Percentiles rank a stretch among this genome's conserved stretches.
phyloP scores from a whole-genome alignment of 2,329 filamentous ascomycete genomes.

The Sphaerostilbella broomeana region DNA sequence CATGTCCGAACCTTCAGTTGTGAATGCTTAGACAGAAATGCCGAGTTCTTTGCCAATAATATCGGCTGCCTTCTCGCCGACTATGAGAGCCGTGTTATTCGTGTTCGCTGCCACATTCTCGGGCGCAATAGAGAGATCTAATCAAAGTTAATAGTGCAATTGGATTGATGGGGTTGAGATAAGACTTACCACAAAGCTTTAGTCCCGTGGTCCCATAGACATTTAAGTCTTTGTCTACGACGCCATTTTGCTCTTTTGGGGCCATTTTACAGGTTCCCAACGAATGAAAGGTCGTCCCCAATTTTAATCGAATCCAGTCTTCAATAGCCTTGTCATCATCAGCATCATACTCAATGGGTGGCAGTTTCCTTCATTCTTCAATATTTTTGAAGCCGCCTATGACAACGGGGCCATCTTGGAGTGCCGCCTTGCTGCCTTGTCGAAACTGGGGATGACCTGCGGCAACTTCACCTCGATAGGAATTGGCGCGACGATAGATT shows the following conservation, averaged over 20 bases:
- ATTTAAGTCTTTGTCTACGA: slow-evolving; percentile 34
- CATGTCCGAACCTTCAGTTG: no score
- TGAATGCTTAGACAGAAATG: slow-evolving; percentile 5
- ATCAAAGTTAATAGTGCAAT: slow-evolving; percentile 12
- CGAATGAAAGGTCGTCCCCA: slow-evolving; percentile 37
- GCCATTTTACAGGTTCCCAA: slow-evolving; percentile 39
- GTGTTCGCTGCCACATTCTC: slow-evolving; percentile 39
- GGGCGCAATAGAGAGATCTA: slow-evolving; percentile 31
- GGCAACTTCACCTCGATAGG: slow-evolving; percentile 41
- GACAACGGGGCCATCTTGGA: slow-evolving; percentile 20
- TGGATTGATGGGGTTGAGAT: not conserved
- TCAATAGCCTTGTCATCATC: slow-evolving; percentile 45
- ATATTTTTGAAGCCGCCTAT: slow-evolving; percentile 17
- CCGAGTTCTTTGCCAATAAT: slow-evolving; percentile 25
- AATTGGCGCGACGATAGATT: slow-evolving; percentile 47
- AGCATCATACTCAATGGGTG: slow-evolving; percentile 36
- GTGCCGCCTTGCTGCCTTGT: slow-evolving; percentile 31
- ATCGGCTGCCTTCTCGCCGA: slow-evolving; percentile 37
- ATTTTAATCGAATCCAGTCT: slow-evolving; percentile 31
- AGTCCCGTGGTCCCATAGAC: slow-evolving; percentile 35
- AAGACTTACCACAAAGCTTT: slow-evolving; percentile 30
- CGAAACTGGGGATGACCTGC: slow-evolving; percentile 38
- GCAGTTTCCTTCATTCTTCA: slow-evolving; percentile 21
- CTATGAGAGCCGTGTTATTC: slow-evolving; percentile 35
- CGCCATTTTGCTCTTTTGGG: slow-evolving; percentile 30